Conservation (phyloP, 2,329 filamentous ascomycete genomes). For the Neofusicoccum laricinum region DNA sequence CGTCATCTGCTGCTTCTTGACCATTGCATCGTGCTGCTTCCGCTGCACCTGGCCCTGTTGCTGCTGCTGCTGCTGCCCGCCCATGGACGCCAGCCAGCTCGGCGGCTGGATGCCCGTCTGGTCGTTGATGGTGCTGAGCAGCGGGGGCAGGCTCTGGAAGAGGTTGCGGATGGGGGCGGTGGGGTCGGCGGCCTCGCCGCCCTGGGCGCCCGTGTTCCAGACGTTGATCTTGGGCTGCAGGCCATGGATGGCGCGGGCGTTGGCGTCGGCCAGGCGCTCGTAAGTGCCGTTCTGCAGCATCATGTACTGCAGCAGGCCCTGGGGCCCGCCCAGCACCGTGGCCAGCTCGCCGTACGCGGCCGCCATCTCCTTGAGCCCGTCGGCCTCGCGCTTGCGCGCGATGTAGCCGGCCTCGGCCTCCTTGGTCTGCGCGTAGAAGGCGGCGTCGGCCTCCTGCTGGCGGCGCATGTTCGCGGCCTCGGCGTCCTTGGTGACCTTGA, state of each 20-base stretch:
- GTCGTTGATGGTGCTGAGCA: slow-evolving; percentile 82
- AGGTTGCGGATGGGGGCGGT: slow-evolving; percentile 71
- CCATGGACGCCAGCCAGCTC: slow-evolving; percentile 64
- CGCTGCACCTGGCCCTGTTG: not conserved
- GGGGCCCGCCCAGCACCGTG: slow-evolving; percentile 71
- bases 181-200: slow-evolving; percentile 49
- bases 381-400: slow-evolving; percentile 68
- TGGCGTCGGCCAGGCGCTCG: slow-evolving; percentile 72
- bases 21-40: not conserved
- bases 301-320: slow-evolving; percentile 76
- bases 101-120: slow-evolving; percentile 82
- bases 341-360: slow-evolving; percentile 74
- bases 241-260: slow-evolving; percentile 71
- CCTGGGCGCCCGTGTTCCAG: slow-evolving; percentile 72
- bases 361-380: slow-evolving; percentile 74
- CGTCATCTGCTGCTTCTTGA: not conserved
- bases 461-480: slow-evolving; percentile 43
- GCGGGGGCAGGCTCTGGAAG: slow-evolving; percentile 78
- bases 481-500: slow-evolving; percentile 38
- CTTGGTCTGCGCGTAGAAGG: slow-evolving; percentile 48
- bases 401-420: slow-evolving; percentile 60
- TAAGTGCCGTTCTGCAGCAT: slow-evolving; percentile 85
- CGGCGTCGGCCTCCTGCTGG: slow-evolving; percentile 46
- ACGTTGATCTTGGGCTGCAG: slow-evolving; percentile 86
- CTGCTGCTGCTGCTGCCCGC: slow-evolving; percentile 22